Conservation (phyloP, 2,329 filamentous ascomycete genomes). For the Trichoderma gracile region DNA sequence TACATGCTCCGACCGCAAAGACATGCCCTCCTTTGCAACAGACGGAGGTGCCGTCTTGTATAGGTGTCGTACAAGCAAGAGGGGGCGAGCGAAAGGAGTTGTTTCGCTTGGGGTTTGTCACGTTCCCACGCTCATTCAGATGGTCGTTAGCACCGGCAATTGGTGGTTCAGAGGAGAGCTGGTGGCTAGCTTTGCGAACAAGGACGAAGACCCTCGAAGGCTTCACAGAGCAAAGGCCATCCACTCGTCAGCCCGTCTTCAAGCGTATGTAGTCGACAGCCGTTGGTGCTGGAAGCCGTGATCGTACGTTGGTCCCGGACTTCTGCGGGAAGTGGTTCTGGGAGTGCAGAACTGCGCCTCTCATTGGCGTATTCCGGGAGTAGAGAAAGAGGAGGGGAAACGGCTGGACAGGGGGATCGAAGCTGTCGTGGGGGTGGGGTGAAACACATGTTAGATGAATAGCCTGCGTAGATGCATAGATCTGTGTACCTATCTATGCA, state of each 20-base stretch:
- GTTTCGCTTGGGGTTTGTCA: background rate
- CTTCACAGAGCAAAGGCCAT: background rate
- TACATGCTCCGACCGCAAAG: background rate
- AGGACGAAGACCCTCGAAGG: no score
- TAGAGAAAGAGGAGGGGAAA: background rate
- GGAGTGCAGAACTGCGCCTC: background rate
- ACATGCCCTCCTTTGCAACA: background rate
- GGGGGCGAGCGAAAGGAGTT: no score
- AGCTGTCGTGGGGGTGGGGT: background rate
- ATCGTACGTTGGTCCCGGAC: background rate
- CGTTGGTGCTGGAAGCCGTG: background rate
- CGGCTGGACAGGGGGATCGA: background rate
- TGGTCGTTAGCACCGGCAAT: no score
- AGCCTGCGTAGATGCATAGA: background rate
- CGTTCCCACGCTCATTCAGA: no score
- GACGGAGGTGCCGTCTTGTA: background rate
- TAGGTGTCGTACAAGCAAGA: background rate
- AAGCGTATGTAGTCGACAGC: background rate
- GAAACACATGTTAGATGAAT: background rate
- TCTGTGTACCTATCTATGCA: background rate
- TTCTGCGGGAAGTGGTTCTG: slow-evolving; percentile 11
- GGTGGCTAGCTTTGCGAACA: no score
- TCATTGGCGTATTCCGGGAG: background rate
- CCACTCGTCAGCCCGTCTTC: background rate
- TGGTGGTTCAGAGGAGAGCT: no score